Evolutionary conservation across 1,139 yeast genomes (phyloP), one percentile per base, ranked within the genome.

Genomic region (Pichia sp.): DNA sequence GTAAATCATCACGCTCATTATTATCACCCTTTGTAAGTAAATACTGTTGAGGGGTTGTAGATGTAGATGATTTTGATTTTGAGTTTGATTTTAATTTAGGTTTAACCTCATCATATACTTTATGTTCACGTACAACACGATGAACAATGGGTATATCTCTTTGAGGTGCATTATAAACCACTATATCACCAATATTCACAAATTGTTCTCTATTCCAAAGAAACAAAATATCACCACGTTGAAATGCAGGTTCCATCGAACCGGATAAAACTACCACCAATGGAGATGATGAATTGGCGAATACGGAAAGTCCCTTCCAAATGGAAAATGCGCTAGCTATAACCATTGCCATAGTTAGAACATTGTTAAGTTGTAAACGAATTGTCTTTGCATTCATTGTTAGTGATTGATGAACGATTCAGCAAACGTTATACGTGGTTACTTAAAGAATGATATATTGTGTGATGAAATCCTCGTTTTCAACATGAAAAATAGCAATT

Each of bases 191-290:
- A 1, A 91, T 95, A 48, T 79, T 73, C 42, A 83, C 83, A 42
- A 70, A 70, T 25, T 71, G 63, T 54, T 86, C 84, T 58, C 97
- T 76, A 69, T 93, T 93, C 96, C 96, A 90, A 54, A 93, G 74
- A 64, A 93, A 84, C 55, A 93, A 73, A 43, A 95, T 84, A 66
- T 93, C 99, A 48, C 99, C 99, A 70, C 99, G 81, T 70, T 93
- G 98, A 76, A 95, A 95, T 0, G 99, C 99, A 1, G 99, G 99
- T 67, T 95, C 99, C 99, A 93, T 93, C 1, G 98, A 93, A 7
- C 99, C 99, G 1, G 98, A 89, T 47, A 93, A 79, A 14, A 93
- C 99, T 41, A 93, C 99, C 42, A 95, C 99, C 42, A 93, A 83
- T 19, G 99, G 99, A 2, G 97, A 88, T 58, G 88, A 86, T 0